Evolutionary conservation across 148 eudicot species (phyloP).

Genomic region (Chenopodium quinoa): DNA sequence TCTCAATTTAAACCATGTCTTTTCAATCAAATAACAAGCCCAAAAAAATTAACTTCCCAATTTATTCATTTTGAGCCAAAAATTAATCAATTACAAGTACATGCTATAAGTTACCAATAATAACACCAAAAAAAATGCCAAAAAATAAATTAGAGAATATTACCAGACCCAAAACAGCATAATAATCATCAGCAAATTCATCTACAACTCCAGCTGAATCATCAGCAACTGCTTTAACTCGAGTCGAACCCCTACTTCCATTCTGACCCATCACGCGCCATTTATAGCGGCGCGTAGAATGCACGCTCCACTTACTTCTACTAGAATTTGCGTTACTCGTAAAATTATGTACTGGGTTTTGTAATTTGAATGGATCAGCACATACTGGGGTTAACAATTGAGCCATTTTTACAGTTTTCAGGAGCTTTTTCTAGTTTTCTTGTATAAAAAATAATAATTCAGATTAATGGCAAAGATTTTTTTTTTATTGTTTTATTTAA

Average conservation of each 20-base stretch:
- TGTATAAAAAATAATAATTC: not conserved
- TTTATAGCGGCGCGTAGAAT: slow-evolving; percentile 38
- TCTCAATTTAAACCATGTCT: not conserved
- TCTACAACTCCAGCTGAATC: slow-evolving; percentile 32
- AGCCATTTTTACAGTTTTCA: slow-evolving; percentile 30
- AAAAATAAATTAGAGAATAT: not conserved
- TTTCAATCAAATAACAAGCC: not conserved
- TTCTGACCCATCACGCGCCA: slow-evolving; percentile 27
- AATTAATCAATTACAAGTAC: not conserved
- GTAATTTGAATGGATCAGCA: slow-evolving; percentile 67
- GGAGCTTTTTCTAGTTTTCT: not conserved
- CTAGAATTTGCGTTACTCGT: slow-evolving; percentile 15
- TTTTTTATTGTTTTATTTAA: not conserved
- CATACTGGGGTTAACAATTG: slow-evolving; percentile 71
- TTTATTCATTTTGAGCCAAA: not conserved
- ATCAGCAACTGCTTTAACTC: slow-evolving; percentile 48
- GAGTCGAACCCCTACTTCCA: slow-evolving; percentile 30
- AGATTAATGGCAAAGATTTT: not conserved
- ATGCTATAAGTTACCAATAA: not conserved
- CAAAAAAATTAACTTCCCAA: not conserved
- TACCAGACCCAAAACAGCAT: slow-evolving; percentile 93
- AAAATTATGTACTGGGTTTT: slow-evolving; percentile 42
- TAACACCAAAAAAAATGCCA: not conserved
- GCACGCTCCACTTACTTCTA: slow-evolving; percentile 36
- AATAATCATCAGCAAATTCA: slow-evolving; percentile 79